Percentiles rank a stretch among this genome's conserved stretches.
Evolutionary conservation across 2,329 filamentous ascomycete genomes (phyloP).

Genomic region (Diaporthe eres): DNA sequence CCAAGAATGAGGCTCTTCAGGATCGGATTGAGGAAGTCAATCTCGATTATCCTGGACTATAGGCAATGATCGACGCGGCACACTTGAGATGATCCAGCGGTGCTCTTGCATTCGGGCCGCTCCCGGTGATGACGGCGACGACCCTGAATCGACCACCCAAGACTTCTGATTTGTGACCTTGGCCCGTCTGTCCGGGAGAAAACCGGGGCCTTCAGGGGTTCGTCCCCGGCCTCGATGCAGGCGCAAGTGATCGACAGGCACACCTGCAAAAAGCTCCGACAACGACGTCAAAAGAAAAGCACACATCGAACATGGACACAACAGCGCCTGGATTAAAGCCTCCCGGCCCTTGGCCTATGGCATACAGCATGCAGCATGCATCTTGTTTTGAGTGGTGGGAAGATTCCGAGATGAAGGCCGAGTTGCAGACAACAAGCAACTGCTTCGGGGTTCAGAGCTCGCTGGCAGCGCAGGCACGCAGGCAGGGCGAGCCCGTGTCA

Average conservation of each 20-base stretch:
- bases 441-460: slow-evolving; percentile 8
- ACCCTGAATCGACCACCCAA: slow-evolving; percentile 11
- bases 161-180: slow-evolving; percentile 6
- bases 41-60: slow-evolving; percentile 11
- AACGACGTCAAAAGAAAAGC: not conserved
- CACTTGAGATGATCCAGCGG: not conserved
- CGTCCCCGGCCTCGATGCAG: not conserved
- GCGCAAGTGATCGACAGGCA: slow-evolving; percentile 18
- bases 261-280: slow-evolving; percentile 5
- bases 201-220: slow-evolving; percentile 11
- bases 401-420: slow-evolving; percentile 7
- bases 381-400: not conserved
- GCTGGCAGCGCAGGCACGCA: no score
- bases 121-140: slow-evolving; percentile 1
- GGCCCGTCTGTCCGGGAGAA: not conserved
- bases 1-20: not conserved
- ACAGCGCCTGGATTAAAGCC: not conserved
- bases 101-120: slow-evolving; percentile 18
- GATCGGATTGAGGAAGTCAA: not conserved
- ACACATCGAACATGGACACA: not conserved
- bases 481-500: not conserved
- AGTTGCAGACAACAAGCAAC: slow-evolving; percentile 27
- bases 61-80: not conserved
- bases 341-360: not conserved
- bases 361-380: not conserved